phyloP scores from a whole-genome alignment of 1,284 basidiomycete species.

The Irpex lacteus region DNA sequence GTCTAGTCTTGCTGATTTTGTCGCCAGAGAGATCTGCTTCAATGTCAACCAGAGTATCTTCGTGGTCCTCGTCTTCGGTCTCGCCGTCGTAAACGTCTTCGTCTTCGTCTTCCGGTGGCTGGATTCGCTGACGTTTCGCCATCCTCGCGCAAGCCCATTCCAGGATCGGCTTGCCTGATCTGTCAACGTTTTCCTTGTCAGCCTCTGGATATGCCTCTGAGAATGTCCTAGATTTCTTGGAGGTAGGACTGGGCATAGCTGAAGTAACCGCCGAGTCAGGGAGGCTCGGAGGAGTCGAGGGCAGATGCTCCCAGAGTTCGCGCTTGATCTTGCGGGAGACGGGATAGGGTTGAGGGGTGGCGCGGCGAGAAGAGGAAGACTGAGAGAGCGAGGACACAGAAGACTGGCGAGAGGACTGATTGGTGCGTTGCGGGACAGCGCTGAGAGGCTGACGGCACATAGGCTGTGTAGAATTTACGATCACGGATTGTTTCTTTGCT shows the following conservation, averaged over 20 bases:
- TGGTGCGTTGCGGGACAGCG: conserved; percentile 1
- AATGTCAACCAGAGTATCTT: conserved; percentile 8
- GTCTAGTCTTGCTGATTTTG: neutral
- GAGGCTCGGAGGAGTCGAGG: conserved; percentile 18
- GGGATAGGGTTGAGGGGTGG: conserved; percentile 2
- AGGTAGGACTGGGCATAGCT: conserved; percentile 13
- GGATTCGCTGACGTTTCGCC: conserved; percentile 31
- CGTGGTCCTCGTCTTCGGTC: conserved; percentile 20
- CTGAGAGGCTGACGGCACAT: conserved; percentile 15
- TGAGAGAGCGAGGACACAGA: conserved; percentile 14
- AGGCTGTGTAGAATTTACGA: conserved; percentile 10
- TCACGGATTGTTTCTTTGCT: conserved; percentile 14
- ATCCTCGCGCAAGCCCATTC: conserved; percentile 46
- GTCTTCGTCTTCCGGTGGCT: conserved; percentile 15
- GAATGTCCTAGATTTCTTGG: conserved; percentile 2
- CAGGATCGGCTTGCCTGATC: conserved; percentile 30
- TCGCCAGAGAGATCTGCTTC: neutral
- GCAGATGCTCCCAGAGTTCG: conserved; percentile 23
- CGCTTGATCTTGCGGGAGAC: conserved; percentile 9
- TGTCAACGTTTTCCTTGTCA: neutral
- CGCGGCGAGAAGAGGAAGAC: neutral
- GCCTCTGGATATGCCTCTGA: neutral
- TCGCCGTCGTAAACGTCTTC: conserved; percentile 18
- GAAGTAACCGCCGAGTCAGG: conserved; percentile 7
- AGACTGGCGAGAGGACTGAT: conserved; percentile 8